Base-by-base conservation (phyloP, 2,329 filamentous ascomycete species). In the Exserohilum turcica region DNA sequence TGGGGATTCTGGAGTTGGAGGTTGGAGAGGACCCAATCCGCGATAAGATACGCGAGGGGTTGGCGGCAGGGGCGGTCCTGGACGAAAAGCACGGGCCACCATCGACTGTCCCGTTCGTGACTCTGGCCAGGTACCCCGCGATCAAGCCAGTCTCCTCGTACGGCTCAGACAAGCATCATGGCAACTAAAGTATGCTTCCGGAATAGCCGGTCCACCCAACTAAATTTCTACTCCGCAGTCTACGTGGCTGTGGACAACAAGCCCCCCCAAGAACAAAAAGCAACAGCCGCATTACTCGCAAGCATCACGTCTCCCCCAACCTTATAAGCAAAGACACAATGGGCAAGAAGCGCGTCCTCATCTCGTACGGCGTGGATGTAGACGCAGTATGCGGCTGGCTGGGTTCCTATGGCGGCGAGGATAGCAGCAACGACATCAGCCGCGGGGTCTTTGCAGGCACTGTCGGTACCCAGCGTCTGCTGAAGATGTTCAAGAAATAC, bases 401-500 rank as follows among this genome's bases (percentile, higher is more conserved):
- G 1, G 88, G 88, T 0, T 88, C 84, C 0, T 91, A 91, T 62
- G 86, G 86, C 9, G 87, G 89, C 36, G 82, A 90, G 69, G 87
- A 91, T 65, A 86, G 82, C 18, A 84, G 83, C 2, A 88, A 81
- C 65, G 88, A 91, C 63, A 91, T 91, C 57, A 87, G 83, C 66
- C 79, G 87, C 77, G 86, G 82, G 52, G 74, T 89, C 28, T 92
- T 85, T 61, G 88, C 89, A 2, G 88, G 88, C 13, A 89, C 87
- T 0, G 77, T 88, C 31, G 88, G 89, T 35, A 84, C 84, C 0
- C 80, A 82, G 12, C 83, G 88, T 1, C 77, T 92, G 1, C 79
- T 92, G 21, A 90, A 88, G 63, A 74, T 92, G 3, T 88, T 90
- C 65, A 80, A 85, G 15, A 90, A 89, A 67, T 87, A 90, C 74